Conservation (phyloP, 768 basidiomycete genomes). For the Russula olivacea region DNA sequence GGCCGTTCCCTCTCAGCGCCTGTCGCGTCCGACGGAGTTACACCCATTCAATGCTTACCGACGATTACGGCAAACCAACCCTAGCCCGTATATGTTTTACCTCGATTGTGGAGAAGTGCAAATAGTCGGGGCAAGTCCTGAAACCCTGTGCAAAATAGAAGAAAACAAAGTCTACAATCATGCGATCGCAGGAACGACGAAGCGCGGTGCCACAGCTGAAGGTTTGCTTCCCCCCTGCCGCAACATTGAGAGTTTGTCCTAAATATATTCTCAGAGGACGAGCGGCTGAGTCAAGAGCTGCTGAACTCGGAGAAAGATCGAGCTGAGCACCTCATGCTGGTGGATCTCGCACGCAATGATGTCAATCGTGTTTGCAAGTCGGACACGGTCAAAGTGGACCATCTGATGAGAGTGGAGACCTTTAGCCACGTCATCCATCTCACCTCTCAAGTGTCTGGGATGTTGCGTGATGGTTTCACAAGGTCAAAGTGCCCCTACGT, state of each 20-base stretch:
- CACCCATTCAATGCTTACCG: constrained; percentile 98
- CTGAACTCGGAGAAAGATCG: constrained; percentile 87
- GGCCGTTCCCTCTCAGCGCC: constrained; percentile 92
- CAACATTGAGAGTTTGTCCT: constrained; percentile 9
- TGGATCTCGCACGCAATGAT: constrained; percentile 96
- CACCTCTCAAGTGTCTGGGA: constrained; percentile 91
- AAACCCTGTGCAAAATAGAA: constrained; percentile 95
- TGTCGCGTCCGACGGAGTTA: constrained; percentile 76
- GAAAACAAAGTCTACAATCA: constrained; percentile 92
- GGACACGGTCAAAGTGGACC: constrained; percentile 92
- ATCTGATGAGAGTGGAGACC: constrained; percentile 87
- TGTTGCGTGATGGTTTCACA: constrained; percentile 72
- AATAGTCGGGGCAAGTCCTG: constrained; percentile 96
- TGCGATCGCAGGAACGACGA: constrained; percentile 94
- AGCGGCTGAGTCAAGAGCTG: constrained; percentile 64
- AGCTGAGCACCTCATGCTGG: constrained; percentile 98
- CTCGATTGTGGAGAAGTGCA: constrained; percentile 90
- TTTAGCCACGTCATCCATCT: constrained; percentile 98
- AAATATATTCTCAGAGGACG: constrained; percentile 66
- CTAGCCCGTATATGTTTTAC: constrained; percentile 99
- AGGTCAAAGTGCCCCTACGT: constrained; percentile 44
- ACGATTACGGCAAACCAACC: constrained; percentile 89
- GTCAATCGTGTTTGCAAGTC: constrained; percentile 97
- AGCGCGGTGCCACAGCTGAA: constrained; percentile 77
- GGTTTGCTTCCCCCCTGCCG: constrained; percentile 44